Evolutionary conservation across 2,329 filamentous ascomycete species (phyloP).

Genomic region (Neoascochyta sp.): DNA sequence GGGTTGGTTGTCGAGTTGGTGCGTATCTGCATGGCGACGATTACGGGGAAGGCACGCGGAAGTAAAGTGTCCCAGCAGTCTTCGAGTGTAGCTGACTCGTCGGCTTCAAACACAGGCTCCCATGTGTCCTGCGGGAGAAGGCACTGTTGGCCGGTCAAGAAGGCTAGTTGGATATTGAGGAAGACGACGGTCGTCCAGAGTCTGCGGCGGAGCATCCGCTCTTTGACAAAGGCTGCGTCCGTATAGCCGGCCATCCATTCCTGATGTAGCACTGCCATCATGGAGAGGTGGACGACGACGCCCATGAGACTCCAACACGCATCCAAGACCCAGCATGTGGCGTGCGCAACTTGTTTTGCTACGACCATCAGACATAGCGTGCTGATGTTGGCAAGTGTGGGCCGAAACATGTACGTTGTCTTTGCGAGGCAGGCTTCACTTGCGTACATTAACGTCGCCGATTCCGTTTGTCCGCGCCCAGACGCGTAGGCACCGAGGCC

Average conservation of each 20-base stretch:
- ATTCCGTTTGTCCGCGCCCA: not conserved
- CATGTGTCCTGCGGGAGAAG: constrained; percentile 10
- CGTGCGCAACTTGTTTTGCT: constrained; percentile 20
- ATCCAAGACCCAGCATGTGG: constrained; percentile 22
- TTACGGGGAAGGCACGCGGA: constrained; percentile 11
- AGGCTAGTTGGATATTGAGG: constrained; percentile 16
- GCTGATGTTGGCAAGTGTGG: constrained; percentile 10
- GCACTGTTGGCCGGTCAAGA: constrained; percentile 17
- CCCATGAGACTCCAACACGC: constrained; percentile 20
- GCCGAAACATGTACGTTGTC: constrained; percentile 19
- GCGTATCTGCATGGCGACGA: constrained; percentile 11
- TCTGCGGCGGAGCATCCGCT: constrained; percentile 9
- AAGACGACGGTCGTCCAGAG: constrained; percentile 19
- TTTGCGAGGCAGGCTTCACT: constrained; percentile 19
- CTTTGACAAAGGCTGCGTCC: constrained; percentile 3
- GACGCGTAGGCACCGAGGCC: constrained; percentile 17
- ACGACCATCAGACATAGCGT: constrained; percentile 21
- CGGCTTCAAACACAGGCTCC: not conserved
- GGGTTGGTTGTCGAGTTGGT: constrained; percentile 10
- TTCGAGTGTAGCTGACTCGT: not conserved
- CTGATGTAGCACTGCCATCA: constrained; percentile 17
- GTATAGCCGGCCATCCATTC: constrained; percentile 11
- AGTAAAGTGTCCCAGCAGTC: constrained; percentile 14
- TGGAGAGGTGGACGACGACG: constrained; percentile 14
- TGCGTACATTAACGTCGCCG: constrained; percentile 17